These are phyloP conservation scores for Gossypium gossypioides DNA, from an alignment of 441 rosid species.

Conservation along the genomic window DNA sequence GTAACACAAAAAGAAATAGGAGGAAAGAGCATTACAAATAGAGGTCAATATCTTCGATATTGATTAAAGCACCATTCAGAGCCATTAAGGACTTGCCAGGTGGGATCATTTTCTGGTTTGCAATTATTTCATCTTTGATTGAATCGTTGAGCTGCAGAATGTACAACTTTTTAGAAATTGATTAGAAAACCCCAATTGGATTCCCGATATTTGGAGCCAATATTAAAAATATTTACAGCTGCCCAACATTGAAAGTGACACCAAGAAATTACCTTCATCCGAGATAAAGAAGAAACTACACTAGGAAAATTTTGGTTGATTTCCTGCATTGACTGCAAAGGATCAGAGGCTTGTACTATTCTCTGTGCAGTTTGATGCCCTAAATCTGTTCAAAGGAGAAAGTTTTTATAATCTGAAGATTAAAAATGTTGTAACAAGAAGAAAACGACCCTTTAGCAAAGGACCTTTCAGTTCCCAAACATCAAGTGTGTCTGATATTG, in stretches of 20 bases:
- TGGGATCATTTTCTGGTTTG: constrained; percentile 92
- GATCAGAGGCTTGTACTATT: constrained; percentile 91
- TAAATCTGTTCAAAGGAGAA: constrained; percentile 49
- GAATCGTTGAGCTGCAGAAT: constrained; percentile 73
- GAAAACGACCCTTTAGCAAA: neutral
- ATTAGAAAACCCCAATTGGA: constrained; percentile 12
- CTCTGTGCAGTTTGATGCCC: constrained; percentile 99
- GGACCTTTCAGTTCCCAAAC: constrained; percentile 98
- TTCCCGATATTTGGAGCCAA: neutral
- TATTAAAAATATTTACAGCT: constrained; percentile 4
- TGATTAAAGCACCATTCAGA: constrained; percentile 91
- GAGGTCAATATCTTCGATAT: constrained; percentile 90
- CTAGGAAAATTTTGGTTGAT: constrained; percentile 97
- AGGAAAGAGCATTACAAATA: constrained; percentile 57
- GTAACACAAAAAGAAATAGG: constrained; percentile 12
- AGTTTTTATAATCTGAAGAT: constrained; percentile 16
- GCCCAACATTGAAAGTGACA: constrained; percentile 2
- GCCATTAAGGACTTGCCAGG: constrained; percentile 97
- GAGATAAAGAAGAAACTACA: constrained; percentile 90
- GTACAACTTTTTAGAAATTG: constrained; percentile 4
- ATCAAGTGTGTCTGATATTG: constrained; percentile 89
- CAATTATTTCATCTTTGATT: constrained; percentile 84
- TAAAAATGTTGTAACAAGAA: neutral
- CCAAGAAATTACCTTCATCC: constrained; percentile 64
- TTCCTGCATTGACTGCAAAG: constrained; percentile 94